Evolutionary conservation across 805 yeast species (phyloP), one percentile per base, ranked within the genome.

Genomic region (Barnettozyma pratensis): DNA sequence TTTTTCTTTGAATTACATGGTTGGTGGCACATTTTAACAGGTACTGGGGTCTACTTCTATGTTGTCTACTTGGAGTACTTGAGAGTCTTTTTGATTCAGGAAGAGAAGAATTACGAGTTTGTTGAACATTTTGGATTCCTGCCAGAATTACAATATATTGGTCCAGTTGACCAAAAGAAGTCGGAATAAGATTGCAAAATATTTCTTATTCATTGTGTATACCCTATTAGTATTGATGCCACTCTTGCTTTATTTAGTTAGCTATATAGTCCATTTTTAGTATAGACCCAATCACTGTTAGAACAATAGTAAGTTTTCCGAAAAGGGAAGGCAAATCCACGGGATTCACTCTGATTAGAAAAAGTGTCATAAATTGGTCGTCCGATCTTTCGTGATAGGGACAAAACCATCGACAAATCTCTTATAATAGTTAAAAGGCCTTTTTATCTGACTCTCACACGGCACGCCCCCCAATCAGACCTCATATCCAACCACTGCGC

Each of bases 1-100:
- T 77, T 89, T 52, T 55, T 92, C 4, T 71, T 92, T 35, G 98
- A 92, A 66, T 85, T 96, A 30, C 98, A 92, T 61, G 96, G 96
- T 27, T 92, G 97, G 97, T 92, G 98, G 98, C 98, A 92, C 63
- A 69, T 87, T 9, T 74, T 87, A 54, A 87, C 94, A 0, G 96
- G 96, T 0, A 70, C 81, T 25, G 96, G 97, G 2, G 94, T 92
- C 9, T 92, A 92, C 66, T 85, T 75, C 63, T 91, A 88, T 68
- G 76, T 91, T 54, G 81, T 86, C 4, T 89, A 85, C 62, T 76
- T 86, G 60, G 91, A 89, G 69, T 79, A 85, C 54, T 69, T 91
- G 53, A 75, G 92, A 55, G 70, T 85, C 32, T 81, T 83, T 66
- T 75, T 88, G 62, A 71, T 72, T 12, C 83, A 81, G 5, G 68